Base-by-base conservation (phyloP, 164 flowering plant species). In the Kalanchoe fedtschenkoi region DNA sequence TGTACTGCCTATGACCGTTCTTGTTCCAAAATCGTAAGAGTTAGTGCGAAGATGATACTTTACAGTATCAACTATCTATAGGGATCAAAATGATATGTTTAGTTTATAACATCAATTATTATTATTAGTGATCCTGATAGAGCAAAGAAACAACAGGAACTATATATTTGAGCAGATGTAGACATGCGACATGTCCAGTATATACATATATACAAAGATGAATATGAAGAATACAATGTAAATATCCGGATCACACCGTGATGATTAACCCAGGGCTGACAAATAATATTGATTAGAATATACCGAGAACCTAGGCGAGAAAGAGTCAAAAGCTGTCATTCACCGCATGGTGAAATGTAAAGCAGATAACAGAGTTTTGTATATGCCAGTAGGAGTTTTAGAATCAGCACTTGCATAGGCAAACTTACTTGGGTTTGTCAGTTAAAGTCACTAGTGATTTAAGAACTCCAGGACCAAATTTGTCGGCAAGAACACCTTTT, bases 401-500 rank as follows among this genome's bases (percentile, higher is more conserved):
- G n/a, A 55, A 28, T 14, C 59, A 55, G 34, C 6, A 19, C 3
- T 3, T 33, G n/a, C 10, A 17, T 34, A 9, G 13, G 37, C 60
- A 30, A 33, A 62, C 77, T 75, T 70, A 79, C 84, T 80, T 75
- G 24, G 76, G 44, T 63, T 75, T 80, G 81, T 62, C 64, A n/a
- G 51, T 44, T 13, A 88, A 73, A 42, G 84, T 70, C 64, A 88
- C 88, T 55, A 86, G 44, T 44, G 96, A 84, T 71, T 75, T 81
- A 4, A 91, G 73, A 35, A 85, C 74, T 11, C 86, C 86, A 0
- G 88, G 97, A 70, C 80, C 69, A 51, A 91, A 81, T 75, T 68
- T 83, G 72, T 88, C 93, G 46, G 86, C 79, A 63, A 88, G 83
- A 58, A 65, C 87, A 62, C 96, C 96, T 69, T 71, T 79, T 63